Percentiles rank a stretch among this genome's conserved stretches.
Evolutionary conservation across 169 alveolate genomes (phyloP).

Genomic region (Babesia ovis): DNA sequence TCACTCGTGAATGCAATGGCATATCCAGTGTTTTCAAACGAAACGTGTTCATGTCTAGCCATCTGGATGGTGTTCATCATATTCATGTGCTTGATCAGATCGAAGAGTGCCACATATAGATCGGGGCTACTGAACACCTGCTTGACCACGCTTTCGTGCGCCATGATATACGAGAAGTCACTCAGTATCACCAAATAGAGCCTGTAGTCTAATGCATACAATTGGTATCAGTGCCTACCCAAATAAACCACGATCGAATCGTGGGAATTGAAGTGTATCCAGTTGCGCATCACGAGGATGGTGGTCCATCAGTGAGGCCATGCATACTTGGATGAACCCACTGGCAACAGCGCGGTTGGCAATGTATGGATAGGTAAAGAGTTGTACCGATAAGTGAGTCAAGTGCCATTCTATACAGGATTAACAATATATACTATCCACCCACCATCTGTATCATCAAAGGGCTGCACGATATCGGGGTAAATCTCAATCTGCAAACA

Average conservation of each 20-base stretch:
- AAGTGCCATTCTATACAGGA: slow-evolving; percentile 47
- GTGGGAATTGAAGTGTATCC: slow-evolving; percentile 27
- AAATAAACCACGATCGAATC: slow-evolving; percentile 37
- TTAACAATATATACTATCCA: neutral
- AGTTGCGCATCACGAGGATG: slow-evolving; percentile 3
- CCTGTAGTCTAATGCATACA: neutral
- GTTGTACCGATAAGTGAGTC: slow-evolving; percentile 65
- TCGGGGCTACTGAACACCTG: slow-evolving; percentile 9
- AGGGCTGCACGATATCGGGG: slow-evolving; percentile 53
- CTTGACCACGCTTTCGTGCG: slow-evolving; percentile 36
- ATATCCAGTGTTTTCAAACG: slow-evolving; percentile 48
- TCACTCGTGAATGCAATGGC: slow-evolving; percentile 51
- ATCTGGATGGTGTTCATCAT: slow-evolving; percentile 42
- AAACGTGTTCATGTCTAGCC: slow-evolving; percentile 25
- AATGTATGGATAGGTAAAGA: slow-evolving; percentile 52
- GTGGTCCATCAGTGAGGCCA: slow-evolving; percentile 26
- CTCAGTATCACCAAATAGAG: slow-evolving; percentile 28
- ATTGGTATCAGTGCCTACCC: slow-evolving; percentile 5
- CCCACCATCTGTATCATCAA: slow-evolving; percentile 47
- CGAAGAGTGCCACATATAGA: slow-evolving; percentile 30
- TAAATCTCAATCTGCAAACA: slow-evolving; percentile 40
- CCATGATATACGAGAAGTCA: slow-evolving; percentile 52
- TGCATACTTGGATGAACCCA: slow-evolving; percentile 35
- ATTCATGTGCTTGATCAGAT: slow-evolving; percentile 15
- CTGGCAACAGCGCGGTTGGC: slow-evolving; percentile 25